Evolutionary conservation across 805 yeast genomes (phyloP).

Genomic region (Maudiozyma pseudohumilis): DNA sequence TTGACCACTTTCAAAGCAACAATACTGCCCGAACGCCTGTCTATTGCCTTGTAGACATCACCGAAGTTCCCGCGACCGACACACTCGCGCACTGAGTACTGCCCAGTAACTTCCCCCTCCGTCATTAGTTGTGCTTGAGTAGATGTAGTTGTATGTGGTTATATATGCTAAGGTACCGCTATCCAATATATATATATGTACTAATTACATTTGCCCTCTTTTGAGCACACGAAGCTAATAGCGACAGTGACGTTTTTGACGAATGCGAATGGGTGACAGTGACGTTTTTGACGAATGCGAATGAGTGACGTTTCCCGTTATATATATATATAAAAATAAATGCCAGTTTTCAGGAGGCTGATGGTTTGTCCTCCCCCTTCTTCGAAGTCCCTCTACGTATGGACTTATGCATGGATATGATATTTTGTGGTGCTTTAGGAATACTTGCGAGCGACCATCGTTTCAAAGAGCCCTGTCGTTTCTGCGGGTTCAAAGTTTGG

Average conservation of each 20-base stretch:
- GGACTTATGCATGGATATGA: slow-evolving; percentile 7
- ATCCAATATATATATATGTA: too few species aligned
- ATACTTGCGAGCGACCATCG: slow-evolving; percentile 8
- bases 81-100: slow-evolving; percentile 39
- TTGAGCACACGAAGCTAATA: too few species aligned
- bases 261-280: neutral
- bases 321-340: too few species aligned
- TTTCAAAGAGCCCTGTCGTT: slow-evolving; percentile 1
- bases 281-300: neutral
- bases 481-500: neutral
- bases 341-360: too few species aligned
- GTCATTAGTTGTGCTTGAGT: too few species aligned
- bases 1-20: slow-evolving; percentile 87
- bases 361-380: too few species aligned
- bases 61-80: slow-evolving; percentile 84
- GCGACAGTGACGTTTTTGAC: neutral
- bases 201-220: too few species aligned
- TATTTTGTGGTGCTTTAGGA: slow-evolving; percentile 6
- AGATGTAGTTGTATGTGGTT: neutral
- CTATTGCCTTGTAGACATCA: slow-evolving; percentile 61
- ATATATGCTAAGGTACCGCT: too few species aligned
- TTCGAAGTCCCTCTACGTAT: too few species aligned
- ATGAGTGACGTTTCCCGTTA: neutral
- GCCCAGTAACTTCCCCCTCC: too few species aligned
- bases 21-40: slow-evolving; percentile 29